phyloP scores from a whole-genome alignment of 139 green algal species.

The Microglena sp. region DNA sequence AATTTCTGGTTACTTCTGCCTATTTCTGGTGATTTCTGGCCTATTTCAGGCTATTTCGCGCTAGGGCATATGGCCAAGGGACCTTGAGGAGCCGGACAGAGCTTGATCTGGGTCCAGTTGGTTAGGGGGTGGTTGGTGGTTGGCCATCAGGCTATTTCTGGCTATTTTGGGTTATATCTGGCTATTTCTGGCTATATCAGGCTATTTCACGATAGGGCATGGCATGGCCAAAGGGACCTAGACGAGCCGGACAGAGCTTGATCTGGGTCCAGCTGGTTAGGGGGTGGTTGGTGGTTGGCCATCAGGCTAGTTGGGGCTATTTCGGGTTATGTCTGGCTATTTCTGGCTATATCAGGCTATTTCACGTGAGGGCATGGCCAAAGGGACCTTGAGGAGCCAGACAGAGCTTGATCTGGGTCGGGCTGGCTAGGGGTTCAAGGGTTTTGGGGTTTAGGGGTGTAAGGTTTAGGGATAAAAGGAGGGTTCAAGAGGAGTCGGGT shows the following conservation, averaged over 20 bases:
- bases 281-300: background rate
- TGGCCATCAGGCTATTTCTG: background rate
- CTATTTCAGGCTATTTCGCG: too few relatives aligned
- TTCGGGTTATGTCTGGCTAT: background rate
- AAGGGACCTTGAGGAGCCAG: conserved; percentile 31
- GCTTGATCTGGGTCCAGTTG: too few relatives aligned
- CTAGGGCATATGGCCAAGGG: too few relatives aligned
- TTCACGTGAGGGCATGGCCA: conserved; percentile 1
- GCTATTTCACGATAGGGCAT: background rate
- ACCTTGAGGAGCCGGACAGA: too few relatives aligned
- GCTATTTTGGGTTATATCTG: background rate
- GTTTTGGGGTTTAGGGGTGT: too few relatives aligned
- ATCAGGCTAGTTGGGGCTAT: background rate
- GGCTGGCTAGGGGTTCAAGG: conserved; percentile 10
- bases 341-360: background rate
- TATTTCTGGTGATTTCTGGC: too few relatives aligned
- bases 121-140: background rate
- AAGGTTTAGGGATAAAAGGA: too few relatives aligned
- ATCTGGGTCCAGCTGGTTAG: conserved; percentile 44
- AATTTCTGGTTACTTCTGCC: too few relatives aligned
- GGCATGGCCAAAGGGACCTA: conserved; percentile 27
- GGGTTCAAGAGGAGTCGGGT: too few relatives aligned
- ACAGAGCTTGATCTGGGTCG: conserved; percentile 46
- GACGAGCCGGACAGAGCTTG: conserved; percentile 23
- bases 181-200: background rate